phyloP scores from a whole-genome alignment of 1,284 basidiomycete species.

The Waitea zeae region DNA sequence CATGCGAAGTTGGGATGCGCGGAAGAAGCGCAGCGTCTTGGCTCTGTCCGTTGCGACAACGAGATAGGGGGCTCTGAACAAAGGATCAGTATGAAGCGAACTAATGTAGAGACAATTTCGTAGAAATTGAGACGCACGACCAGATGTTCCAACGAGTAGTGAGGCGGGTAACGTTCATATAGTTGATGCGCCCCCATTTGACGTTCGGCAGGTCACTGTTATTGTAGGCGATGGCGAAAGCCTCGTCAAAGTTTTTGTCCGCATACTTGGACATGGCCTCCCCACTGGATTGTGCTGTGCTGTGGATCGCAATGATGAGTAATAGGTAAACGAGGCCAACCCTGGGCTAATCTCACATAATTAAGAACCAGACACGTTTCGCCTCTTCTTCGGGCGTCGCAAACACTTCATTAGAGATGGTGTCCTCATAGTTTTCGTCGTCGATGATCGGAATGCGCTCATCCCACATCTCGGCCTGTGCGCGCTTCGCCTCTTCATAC shows the following conservation, averaged over 20 bases:
- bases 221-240: slow-evolving; percentile 42
- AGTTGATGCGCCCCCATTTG: slow-evolving; percentile 66
- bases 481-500: slow-evolving; percentile 20
- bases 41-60: slow-evolving; percentile 52
- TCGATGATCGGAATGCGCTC: slow-evolving; percentile 53
- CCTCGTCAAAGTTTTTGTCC: slow-evolving; percentile 51
- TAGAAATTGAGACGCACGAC: slow-evolving; percentile 32
- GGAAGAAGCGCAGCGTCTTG: slow-evolving; percentile 56
- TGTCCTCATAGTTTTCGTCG: slow-evolving; percentile 52
- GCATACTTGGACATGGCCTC: slow-evolving; percentile 50
- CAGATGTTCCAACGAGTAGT: slow-evolving; percentile 71
- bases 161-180: slow-evolving; percentile 58
- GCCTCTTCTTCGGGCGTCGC: slow-evolving; percentile 39
- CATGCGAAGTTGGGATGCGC: slow-evolving; percentile 39
- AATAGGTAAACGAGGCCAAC: neutral
- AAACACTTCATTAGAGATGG: slow-evolving; percentile 49
- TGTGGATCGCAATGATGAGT: slow-evolving; percentile 20
- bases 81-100: slow-evolving; percentile 1
- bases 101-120: slow-evolving; percentile 1
- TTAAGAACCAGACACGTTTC: slow-evolving; percentile 49
- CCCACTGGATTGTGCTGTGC: slow-evolving; percentile 38
- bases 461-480: slow-evolving; percentile 38
- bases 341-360: slow-evolving; percentile 33
- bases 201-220: slow-evolving; percentile 51
- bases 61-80: slow-evolving; percentile 44